phyloP scores from a whole-genome alignment of 2,329 filamentous ascomycete species.

The Myotisia sp. region DNA sequence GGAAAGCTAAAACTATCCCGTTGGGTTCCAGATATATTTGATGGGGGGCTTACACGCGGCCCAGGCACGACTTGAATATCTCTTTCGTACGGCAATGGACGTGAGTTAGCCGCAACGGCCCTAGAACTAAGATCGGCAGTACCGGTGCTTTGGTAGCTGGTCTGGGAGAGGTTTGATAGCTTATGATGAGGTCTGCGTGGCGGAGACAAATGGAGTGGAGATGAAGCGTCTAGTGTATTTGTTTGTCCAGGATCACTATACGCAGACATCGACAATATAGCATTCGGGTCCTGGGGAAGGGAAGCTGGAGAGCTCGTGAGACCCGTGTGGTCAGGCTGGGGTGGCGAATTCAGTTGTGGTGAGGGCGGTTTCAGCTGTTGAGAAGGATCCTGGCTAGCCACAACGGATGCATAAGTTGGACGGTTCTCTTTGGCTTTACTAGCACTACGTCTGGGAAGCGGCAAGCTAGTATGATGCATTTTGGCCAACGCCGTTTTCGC shows the following conservation, averaged over 20 bases:
- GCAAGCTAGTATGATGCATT: constrained; percentile 25
- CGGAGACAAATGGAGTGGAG: constrained; percentile 1
- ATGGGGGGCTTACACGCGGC: constrained; percentile 12
- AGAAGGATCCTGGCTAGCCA: constrained; percentile 2
- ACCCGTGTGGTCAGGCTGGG: not conserved
- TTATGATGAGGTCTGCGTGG: not conserved
- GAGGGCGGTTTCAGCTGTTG: not conserved
- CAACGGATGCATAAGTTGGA: constrained; percentile 23
- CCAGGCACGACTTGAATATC: constrained; percentile 21
- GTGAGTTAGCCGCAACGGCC: constrained; percentile 9
- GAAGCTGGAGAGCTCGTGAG: no score
- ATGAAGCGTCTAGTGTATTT: constrained; percentile 1
- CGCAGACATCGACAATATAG: constrained; percentile 7
- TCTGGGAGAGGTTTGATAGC: not conserved
- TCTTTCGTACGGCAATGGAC: constrained; percentile 22
- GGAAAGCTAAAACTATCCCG: constrained; percentile 2
- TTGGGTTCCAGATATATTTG: constrained; percentile 7
- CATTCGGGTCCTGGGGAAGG: no score
- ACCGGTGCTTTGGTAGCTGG: not conserved
- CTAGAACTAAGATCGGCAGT: no score
- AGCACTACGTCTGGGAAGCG: constrained; percentile 15
- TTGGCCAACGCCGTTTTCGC: constrained; percentile 27
- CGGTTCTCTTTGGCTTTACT: constrained; percentile 17
- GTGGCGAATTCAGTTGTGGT: not conserved
- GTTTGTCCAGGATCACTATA: constrained; percentile 9